Conservation (phyloP, 78 protist species). For the Speleostelium caveatum region DNA sequence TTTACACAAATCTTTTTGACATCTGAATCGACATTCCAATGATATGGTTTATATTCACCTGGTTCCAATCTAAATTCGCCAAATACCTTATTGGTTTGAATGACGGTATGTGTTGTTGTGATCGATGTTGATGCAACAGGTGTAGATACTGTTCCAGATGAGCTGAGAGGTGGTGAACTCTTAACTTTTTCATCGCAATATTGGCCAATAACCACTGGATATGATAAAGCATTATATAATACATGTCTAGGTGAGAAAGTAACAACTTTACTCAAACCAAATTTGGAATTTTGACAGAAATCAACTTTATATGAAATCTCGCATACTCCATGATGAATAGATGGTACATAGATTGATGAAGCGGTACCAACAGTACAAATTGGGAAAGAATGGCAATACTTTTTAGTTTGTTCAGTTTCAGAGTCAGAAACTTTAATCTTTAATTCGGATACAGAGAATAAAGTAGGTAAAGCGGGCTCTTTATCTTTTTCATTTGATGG, state of each 20-base stretch:
- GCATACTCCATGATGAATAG: neutral
- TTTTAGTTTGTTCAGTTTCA: neutral
- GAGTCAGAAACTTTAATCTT: neutral
- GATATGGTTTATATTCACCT: constrained; percentile 44
- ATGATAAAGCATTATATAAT: constrained; percentile 16
- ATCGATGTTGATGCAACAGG: neutral
- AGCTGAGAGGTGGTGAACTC: neutral
- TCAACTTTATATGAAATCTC: constrained; percentile 45
- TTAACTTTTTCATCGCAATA: constrained; percentile 2
- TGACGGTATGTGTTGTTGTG: neutral
- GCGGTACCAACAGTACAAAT: constrained; percentile 58
- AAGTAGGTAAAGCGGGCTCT: constrained; percentile 15
- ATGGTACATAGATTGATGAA: constrained; percentile 7
- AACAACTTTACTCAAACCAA: constrained; percentile 38
- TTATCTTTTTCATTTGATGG: constrained; percentile 22
- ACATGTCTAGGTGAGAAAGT: constrained; percentile 47
- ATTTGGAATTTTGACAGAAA: constrained; percentile 31
- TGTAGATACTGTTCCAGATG: too few species aligned
- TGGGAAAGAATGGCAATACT: constrained; percentile 22
- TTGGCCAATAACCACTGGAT: constrained; percentile 13
- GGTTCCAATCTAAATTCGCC: constrained; percentile 33
- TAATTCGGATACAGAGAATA: neutral
- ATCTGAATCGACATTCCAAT: constrained; percentile 33
- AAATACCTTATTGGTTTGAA: neutral
- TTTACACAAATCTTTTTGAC: constrained; percentile 14